phyloP scores from a whole-genome alignment of 495 filamentous ascomycete genomes.

The Daldinia bambusicola region DNA sequence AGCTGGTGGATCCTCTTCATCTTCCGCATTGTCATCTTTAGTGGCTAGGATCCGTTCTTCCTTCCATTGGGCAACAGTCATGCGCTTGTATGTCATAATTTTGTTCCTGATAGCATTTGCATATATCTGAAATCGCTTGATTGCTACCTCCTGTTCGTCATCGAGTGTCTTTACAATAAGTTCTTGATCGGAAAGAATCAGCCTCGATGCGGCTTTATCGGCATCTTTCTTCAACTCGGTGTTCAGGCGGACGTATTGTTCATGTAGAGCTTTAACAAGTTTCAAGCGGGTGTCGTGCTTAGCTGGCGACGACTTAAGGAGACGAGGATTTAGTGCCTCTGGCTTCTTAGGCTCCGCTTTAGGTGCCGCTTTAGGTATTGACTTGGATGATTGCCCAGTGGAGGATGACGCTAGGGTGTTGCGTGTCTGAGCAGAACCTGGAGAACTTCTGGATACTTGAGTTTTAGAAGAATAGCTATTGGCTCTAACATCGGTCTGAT shows the following conservation, averaged over 20 bases:
- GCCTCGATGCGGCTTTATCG: constrained; percentile 49
- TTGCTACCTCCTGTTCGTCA: constrained; percentile 82
- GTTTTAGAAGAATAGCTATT: constrained; percentile 6
- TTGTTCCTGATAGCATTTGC: constrained; percentile 81
- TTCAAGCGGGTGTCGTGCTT: constrained; percentile 71
- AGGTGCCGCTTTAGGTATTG: constrained; percentile 12
- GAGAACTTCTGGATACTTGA: not conserved
- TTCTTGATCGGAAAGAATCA: constrained; percentile 72
- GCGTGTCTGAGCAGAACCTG: not conserved
- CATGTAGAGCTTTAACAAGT: constrained; percentile 77
- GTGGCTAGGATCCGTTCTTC: constrained; percentile 50
- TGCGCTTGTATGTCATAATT: constrained; percentile 77
- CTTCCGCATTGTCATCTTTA: constrained; percentile 32
- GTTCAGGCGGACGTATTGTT: constrained; percentile 78
- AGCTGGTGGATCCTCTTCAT: constrained; percentile 39
- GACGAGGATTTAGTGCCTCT: constrained; percentile 81
- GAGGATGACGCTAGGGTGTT: constrained; percentile 15
- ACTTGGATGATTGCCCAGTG: not conserved
- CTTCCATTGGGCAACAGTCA: constrained; percentile 74
- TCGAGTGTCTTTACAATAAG: constrained; percentile 83
- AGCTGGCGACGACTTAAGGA: constrained; percentile 76
- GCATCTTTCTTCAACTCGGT: constrained; percentile 66
- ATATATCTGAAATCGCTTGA: constrained; percentile 74
- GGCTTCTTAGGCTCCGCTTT: constrained; percentile 43
- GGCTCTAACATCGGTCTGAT: not conserved